Evolutionary conservation across 2,329 filamentous ascomycete species (phyloP).

Genomic region (Venturia asperata): DNA sequence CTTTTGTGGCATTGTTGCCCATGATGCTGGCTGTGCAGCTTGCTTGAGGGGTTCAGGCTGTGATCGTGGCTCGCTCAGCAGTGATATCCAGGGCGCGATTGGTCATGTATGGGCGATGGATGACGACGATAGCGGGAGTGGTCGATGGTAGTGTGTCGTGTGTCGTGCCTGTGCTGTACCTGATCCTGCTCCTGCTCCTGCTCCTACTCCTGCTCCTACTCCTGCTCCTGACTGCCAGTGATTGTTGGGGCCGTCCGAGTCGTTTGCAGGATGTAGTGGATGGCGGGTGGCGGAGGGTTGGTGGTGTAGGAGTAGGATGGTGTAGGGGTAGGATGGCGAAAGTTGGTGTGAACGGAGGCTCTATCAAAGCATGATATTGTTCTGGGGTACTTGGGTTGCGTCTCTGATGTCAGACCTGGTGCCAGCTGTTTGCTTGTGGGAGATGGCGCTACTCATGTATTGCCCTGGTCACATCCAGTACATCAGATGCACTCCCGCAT

Average conservation of each 20-base stretch:
- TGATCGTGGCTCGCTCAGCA: too few species aligned
- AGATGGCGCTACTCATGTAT: too few species aligned
- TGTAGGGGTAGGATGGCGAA: not conserved
- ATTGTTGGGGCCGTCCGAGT: too few species aligned
- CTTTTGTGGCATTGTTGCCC: constrained; percentile 45
- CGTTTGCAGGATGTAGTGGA: not conserved
- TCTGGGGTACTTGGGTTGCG: too few species aligned
- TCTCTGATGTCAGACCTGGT: too few species aligned
- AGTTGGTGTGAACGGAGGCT: not conserved
- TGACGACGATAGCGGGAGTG: not conserved
- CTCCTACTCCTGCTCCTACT: too few species aligned
- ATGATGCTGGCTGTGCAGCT: constrained; percentile 25
- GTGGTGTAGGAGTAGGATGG: not conserved
- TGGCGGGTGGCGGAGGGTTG: not conserved
- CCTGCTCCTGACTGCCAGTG: too few species aligned
- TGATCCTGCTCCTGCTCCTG: too few species aligned
- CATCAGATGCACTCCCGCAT: too few species aligned
- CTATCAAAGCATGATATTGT: not conserved
- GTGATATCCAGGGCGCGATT: not conserved
- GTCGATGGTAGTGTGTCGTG: not conserved
- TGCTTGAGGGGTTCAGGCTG: too few species aligned
- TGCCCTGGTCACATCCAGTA: too few species aligned
- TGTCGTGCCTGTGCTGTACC: not conserved
- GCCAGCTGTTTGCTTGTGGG: too few species aligned
- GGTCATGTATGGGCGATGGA: not conserved